A percentile compares a stretch with the other conserved stretches of the same genome.
These are phyloP conservation scores for Karstenula rhodostoma DNA, from an alignment of 2,329 filamentous ascomycete genomes.

Conservation along the genomic window DNA sequence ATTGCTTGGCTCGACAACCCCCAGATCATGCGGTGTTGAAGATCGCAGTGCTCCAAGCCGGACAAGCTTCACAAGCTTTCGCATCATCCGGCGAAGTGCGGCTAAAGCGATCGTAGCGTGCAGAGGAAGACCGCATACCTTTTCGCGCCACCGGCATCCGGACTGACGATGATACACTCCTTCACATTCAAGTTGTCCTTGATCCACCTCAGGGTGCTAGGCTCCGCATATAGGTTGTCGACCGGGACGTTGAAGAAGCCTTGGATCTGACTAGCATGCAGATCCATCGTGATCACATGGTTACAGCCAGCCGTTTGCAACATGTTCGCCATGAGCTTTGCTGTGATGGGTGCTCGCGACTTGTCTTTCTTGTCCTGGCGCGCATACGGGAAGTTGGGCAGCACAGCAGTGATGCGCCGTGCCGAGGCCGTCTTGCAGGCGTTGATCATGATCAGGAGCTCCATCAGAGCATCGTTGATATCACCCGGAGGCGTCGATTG, in stretches of 20 bases:
- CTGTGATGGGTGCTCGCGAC: constrained; percentile 93
- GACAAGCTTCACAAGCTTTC: not conserved
- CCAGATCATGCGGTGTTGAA: not conserved
- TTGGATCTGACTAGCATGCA: constrained; percentile 92
- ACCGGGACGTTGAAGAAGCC: constrained; percentile 91
- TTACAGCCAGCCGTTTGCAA: constrained; percentile 92
- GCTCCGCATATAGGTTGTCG: constrained; percentile 90
- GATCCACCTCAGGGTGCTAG: constrained; percentile 91
- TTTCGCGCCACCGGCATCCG: constrained; percentile 94
- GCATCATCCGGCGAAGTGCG: not conserved
- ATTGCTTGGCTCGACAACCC: not conserved
- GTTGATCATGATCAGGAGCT: constrained; percentile 97
- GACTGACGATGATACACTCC: constrained; percentile 92
- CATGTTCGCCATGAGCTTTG: constrained; percentile 97
- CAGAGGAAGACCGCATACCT: constrained; percentile 59
- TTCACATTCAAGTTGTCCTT: constrained; percentile 80
- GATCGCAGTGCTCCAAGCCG: not conserved
- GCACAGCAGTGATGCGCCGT: constrained; percentile 90
- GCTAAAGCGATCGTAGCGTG: not conserved
- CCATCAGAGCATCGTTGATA: constrained; percentile 98
- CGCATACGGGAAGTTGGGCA: constrained; percentile 96
- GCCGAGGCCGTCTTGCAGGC: constrained; percentile 88
- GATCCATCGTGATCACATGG: constrained; percentile 94
- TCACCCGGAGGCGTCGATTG: constrained; percentile 95
- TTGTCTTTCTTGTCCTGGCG: constrained; percentile 98